Conservation (phyloP, 805 yeast species). For the Wickerhamomyces queroliae region DNA sequence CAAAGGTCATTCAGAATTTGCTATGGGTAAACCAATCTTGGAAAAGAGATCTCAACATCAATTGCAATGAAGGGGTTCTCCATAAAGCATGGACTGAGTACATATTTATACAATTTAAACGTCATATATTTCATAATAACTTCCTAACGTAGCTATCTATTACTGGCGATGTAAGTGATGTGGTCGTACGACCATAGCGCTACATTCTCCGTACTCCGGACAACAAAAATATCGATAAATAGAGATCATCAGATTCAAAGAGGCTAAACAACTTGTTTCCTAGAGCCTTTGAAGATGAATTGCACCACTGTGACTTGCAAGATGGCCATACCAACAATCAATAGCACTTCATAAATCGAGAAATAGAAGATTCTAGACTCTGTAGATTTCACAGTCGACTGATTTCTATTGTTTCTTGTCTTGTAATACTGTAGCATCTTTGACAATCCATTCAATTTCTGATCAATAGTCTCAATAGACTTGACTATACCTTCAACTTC, state of each 20-base stretch:
- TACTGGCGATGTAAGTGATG: too few species aligned
- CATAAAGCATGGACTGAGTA: background rate
- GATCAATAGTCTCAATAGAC: constrained; percentile 53
- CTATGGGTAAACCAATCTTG: constrained; percentile 55
- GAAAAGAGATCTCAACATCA: constrained; percentile 41
- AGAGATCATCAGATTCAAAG: too few species aligned
- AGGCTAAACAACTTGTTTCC: constrained; percentile 46
- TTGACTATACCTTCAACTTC: constrained; percentile 28
- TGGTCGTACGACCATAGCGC: too few species aligned
- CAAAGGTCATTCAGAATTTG: constrained; percentile 46
- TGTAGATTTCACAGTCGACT: constrained; percentile 80
- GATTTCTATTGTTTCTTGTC: constrained; percentile 88
- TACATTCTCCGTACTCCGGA: too few species aligned
- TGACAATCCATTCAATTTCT: constrained; percentile 49
- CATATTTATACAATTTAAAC: too few species aligned
- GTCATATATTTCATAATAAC: too few species aligned
- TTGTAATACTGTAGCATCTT: constrained; percentile 73
- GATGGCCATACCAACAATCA: constrained; percentile 71
- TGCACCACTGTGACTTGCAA: constrained; percentile 66
- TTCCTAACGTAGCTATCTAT: too few species aligned
- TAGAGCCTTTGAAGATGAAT: constrained; percentile 63
- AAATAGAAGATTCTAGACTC: constrained; percentile 75
- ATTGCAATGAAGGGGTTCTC: too few species aligned
- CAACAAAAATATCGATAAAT: too few species aligned
- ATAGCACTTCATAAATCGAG: constrained; percentile 61